Percentiles rank a stretch among this genome's conserved stretches.
phyloP scores from a whole-genome alignment of 331 rosid species.

The Cucumis variabilis region DNA sequence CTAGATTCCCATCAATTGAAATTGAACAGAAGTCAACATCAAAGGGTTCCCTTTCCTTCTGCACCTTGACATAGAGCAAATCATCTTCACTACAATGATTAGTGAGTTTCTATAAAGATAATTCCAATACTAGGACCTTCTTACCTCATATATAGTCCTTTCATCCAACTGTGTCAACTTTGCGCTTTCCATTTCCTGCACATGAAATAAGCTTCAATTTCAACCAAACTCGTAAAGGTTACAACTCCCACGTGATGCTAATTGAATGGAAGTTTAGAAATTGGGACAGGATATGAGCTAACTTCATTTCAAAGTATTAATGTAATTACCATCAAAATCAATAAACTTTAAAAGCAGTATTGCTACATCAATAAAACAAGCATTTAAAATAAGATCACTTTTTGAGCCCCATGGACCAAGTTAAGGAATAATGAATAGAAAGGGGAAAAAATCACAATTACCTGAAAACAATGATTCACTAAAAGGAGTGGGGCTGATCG shows the following conservation, averaged over 20 bases:
- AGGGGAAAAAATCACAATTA: slow-evolving; percentile 45
- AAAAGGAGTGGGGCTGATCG: no score
- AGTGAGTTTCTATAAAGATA: slow-evolving; percentile 33
- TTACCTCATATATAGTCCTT: slow-evolving; percentile 96
- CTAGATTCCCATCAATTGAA: slow-evolving; percentile 72
- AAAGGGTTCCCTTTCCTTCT: slow-evolving; percentile 93
- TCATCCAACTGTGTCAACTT: slow-evolving; percentile 82
- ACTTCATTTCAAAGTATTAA: no score
- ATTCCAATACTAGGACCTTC: slow-evolving; percentile 44
- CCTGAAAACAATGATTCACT: slow-evolving; percentile 83
- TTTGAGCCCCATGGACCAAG: not conserved
- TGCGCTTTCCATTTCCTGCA: slow-evolving; percentile 72
- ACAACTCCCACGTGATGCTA: not conserved
- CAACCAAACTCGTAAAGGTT: not conserved
- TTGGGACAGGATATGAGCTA: no score
- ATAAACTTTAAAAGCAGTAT: no score
- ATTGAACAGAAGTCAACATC: slow-evolving; percentile 91
- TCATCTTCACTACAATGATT: slow-evolving; percentile 52
- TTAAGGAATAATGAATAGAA: not conserved
- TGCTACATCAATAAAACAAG: not conserved
- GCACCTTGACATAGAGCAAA: slow-evolving; percentile 79
- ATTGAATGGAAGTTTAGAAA: no score
- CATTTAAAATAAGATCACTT: not conserved
- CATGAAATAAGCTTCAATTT: slow-evolving; percentile 32
- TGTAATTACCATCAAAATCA: no score